phyloP scores from a whole-genome alignment of 192 early-diverging fungal genomes.

The Coemansia sp. region DNA sequence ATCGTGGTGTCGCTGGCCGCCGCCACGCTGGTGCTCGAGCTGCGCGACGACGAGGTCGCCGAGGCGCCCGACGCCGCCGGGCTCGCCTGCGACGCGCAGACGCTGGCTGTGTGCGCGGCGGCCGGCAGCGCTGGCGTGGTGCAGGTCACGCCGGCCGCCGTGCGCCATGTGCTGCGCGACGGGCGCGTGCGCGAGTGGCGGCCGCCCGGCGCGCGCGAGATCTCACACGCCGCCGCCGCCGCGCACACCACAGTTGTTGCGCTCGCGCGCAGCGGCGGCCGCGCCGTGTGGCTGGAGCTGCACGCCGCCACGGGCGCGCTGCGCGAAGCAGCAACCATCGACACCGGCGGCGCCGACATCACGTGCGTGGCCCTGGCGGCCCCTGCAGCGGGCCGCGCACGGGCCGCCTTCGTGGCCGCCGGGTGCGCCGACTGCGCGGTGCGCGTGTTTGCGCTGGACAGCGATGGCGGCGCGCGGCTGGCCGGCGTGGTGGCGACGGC shows the following conservation, averaged over 20 bases:
- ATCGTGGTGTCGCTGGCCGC: constrained; percentile 93
- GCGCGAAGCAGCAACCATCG: constrained; percentile 81
- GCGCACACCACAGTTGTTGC: constrained; percentile 81
- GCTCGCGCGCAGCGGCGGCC: constrained; percentile 68
- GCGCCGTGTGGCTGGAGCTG: constrained; percentile 92
- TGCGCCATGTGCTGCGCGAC: constrained; percentile 86
- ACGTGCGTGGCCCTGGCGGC: constrained; percentile 78
- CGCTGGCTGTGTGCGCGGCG: constrained; percentile 79
- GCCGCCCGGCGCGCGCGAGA: constrained; percentile 69
- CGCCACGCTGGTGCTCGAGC: constrained; percentile 82
- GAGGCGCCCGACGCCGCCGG: constrained; percentile 87
- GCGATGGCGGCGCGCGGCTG: constrained; percentile 69
- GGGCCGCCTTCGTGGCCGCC: constrained; percentile 81
- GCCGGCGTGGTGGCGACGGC: constrained; percentile 74
- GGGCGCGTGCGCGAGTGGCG: constrained; percentile 93
- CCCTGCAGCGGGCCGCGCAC: constrained; percentile 72
- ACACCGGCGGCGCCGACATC: constrained; percentile 68
- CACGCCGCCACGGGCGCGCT: constrained; percentile 69
- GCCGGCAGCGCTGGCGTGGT: constrained; percentile 80
- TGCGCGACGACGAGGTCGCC: constrained; percentile 93
- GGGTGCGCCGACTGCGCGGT: constrained; percentile 93
- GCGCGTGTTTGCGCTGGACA: constrained; percentile 84
- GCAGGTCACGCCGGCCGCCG: constrained; percentile 88
- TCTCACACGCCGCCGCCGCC: constrained; percentile 81
- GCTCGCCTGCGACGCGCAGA: constrained; percentile 80